phyloP scores from a whole-genome alignment of 768 basidiomycete genomes.

The Dioszegia aurantiaca region DNA sequence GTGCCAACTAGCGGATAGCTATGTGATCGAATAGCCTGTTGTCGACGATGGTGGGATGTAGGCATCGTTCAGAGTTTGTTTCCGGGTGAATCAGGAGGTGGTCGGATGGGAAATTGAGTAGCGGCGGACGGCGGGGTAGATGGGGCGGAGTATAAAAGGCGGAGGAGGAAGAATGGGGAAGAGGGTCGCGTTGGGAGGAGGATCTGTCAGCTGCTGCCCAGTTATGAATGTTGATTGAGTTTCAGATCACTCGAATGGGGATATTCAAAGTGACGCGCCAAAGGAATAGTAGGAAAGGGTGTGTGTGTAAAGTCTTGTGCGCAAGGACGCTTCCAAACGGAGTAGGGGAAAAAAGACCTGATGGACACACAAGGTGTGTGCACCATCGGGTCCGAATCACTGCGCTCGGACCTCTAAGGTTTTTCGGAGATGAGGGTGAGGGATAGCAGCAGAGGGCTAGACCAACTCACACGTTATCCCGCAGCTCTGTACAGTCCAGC shows the following conservation, averaged over 20 bases:
- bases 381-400: too few species aligned
- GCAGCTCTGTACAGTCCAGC: too few species aligned
- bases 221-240: neutral
- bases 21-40: conserved; percentile 9
- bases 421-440: too few species aligned
- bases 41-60: conserved; percentile 7
- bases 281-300: neutral
- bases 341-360: too few species aligned
- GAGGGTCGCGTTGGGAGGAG: too few species aligned
- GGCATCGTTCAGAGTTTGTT: neutral
- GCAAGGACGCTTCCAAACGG: too few species aligned
- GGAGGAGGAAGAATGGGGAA: neutral
- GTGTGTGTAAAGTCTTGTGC: neutral
- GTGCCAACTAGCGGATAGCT: conserved; percentile 1
- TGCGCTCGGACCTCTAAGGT: too few species aligned
- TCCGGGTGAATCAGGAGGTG: too few species aligned
- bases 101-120: too few species aligned
- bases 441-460: too few species aligned
- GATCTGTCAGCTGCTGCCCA: neutral
- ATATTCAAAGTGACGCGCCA: neutral
- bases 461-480: too few species aligned
- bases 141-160: neutral
- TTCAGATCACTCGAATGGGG: neutral
- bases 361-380: too few species aligned
- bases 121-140: neutral